Conservation (phyloP, 306 rosid genomes). For the Dalbergia cochinchinensis region DNA sequence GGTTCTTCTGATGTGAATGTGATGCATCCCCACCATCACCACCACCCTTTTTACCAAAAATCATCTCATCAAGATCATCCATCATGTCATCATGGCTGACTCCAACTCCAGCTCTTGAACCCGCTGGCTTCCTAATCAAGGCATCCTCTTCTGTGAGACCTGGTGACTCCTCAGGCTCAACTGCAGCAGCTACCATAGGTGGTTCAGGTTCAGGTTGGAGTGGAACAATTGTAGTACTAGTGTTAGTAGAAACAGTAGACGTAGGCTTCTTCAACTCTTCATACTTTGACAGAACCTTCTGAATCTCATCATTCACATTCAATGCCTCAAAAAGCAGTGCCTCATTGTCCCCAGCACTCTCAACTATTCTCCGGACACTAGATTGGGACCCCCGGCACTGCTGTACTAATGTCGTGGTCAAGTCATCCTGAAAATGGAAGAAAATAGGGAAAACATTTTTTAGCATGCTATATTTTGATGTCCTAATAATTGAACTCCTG, state of each 20-base stretch:
- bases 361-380: conserved; percentile 68
- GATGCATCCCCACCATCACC: conserved; percentile 50
- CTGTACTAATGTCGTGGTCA: conserved; percentile 72
- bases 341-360: conserved; percentile 77
- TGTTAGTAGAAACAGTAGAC: background rate
- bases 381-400: conserved; percentile 73
- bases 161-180: conserved; percentile 82
- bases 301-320: conserved; percentile 86
- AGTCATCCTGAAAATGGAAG: conserved; percentile 70
- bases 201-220: conserved; percentile 68
- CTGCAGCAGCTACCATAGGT: conserved; percentile 72
- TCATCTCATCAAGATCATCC: conserved; percentile 98
- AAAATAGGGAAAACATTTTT: too few species aligned
- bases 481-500: background rate
- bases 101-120: conserved; percentile 56
- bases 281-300: conserved; percentile 70
- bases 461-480: too few species aligned
- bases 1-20: background rate
- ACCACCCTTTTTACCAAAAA: conserved; percentile 77
- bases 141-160: conserved; percentile 56
- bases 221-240: conserved; percentile 26
- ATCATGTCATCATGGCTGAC: conserved; percentile 85
- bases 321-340: conserved; percentile 85
- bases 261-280: conserved; percentile 66
- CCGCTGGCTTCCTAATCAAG: conserved; percentile 66